Evolutionary conservation across 2,329 filamentous ascomycete genomes (phyloP).

Genomic region (Helminthosporium solani): DNA sequence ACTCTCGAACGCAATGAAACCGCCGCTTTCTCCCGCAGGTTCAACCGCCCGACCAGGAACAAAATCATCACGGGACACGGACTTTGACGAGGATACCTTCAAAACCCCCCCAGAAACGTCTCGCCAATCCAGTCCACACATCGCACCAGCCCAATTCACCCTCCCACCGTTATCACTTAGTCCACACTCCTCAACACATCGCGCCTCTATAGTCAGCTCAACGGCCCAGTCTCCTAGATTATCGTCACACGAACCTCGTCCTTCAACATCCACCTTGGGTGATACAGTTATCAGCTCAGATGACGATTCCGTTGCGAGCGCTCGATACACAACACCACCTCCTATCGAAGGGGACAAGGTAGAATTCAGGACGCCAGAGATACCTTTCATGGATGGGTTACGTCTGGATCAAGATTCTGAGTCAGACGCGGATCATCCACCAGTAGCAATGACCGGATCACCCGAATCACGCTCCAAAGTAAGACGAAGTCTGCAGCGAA

Average conservation of each 20-base stretch:
- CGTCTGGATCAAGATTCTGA: conserved; percentile 28
- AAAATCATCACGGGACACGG: conserved; percentile 40
- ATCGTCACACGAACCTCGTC: conserved; percentile 33
- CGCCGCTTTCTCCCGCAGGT: conserved; percentile 32
- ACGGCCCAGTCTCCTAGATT: conserved; percentile 37
- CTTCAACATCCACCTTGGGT: conserved; percentile 37
- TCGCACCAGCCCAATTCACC: conserved; percentile 29
- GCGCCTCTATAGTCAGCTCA: conserved; percentile 36
- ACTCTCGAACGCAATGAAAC: conserved; percentile 29
- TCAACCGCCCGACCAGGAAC: conserved; percentile 35
- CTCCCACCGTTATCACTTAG: conserved; percentile 37
- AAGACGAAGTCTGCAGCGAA: conserved; percentile 84
- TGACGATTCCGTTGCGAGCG: conserved; percentile 32
- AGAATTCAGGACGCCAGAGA: conserved; percentile 28
- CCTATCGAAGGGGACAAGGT: conserved; percentile 24
- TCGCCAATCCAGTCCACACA: conserved; percentile 38
- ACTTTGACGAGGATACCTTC: conserved; percentile 45
- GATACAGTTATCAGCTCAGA: conserved; percentile 32
- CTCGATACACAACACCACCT: conserved; percentile 35
- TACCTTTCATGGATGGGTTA: conserved; percentile 23
- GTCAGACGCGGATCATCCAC: conserved; percentile 32
- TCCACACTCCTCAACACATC: conserved; percentile 31
- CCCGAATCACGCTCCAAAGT: conserved; percentile 65
- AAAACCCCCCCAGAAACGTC: conserved; percentile 49
- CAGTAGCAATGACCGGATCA: conserved; percentile 35